A percentile compares a stretch with the other conserved stretches of the same genome.
phyloP scores from a whole-genome alignment of 108 stramenopile genomes.

The Fragilaria crotonensis region DNA sequence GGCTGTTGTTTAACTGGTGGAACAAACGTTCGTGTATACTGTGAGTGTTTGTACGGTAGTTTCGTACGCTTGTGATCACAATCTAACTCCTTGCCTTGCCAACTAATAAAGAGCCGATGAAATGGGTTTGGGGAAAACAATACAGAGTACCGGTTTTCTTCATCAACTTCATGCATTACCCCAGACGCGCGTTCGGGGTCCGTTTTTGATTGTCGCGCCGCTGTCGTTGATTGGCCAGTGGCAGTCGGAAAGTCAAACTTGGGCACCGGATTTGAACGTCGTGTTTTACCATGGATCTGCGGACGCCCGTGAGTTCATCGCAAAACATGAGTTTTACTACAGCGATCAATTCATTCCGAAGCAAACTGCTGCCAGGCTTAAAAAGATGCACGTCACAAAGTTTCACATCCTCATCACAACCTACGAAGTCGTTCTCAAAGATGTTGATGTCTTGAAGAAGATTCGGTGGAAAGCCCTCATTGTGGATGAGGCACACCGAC shows the following conservation, averaged over 20 bases:
- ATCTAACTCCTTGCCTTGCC: too few species aligned
- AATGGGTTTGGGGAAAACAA: conserved; percentile 40
- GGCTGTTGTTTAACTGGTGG: conserved; percentile 94
- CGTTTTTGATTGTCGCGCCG: conserved; percentile 92
- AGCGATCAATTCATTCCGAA: conserved; percentile 70
- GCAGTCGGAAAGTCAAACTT: conserved; percentile 85
- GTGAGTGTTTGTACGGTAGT: too few species aligned
- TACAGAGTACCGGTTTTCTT: conserved; percentile 74
- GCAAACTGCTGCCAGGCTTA: conserved; percentile 49
- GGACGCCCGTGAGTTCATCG: conserved; percentile 79
- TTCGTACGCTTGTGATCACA: too few species aligned
- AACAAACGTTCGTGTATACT: conserved; percentile 89
- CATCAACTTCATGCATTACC: conserved; percentile 43
- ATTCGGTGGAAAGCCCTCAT: conserved; percentile 85
- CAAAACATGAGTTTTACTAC: conserved; percentile 87
- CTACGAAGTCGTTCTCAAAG: conserved; percentile 88
- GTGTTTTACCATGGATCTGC: conserved; percentile 92
- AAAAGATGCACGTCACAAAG: conserved; percentile 75
- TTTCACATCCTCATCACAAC: conserved; percentile 95
- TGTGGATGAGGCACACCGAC: conserved; percentile 91
- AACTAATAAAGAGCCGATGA: too few species aligned
- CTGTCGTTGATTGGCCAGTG: conserved; percentile 88
- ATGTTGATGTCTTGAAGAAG: conserved; percentile 67
- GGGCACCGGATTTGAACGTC: conserved; percentile 93
- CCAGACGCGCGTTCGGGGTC: conserved; percentile 59